Conservation (phyloP, 1,284 basidiomycete genomes). For the Fomitopsis palustris region DNA sequence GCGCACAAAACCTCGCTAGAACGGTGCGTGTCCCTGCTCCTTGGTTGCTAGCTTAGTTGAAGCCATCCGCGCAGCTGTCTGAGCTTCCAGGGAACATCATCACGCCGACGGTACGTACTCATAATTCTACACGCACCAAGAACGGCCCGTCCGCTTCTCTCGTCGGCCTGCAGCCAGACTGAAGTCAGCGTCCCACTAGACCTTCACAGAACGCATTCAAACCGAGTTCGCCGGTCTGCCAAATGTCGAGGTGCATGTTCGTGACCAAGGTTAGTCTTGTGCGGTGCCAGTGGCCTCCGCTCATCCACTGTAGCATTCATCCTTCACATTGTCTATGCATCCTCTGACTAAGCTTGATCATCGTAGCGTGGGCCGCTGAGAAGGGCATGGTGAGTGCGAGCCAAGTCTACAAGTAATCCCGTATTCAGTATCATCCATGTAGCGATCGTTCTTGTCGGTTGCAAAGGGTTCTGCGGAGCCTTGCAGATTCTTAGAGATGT, state of each 20-base stretch:
- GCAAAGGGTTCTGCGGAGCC: constrained; percentile 82
- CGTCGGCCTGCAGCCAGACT: neutral
- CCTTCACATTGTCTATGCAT: neutral
- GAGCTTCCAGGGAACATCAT: constrained; percentile 84
- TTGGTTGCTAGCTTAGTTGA: neutral
- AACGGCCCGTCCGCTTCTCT: neutral
- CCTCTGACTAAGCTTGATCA: neutral
- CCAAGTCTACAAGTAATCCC: neutral
- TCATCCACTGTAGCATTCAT: neutral
- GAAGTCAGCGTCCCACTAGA: constrained; percentile 29
- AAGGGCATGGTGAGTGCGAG: constrained; percentile 68
- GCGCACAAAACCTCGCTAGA: constrained; percentile 82
- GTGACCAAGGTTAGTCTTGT: constrained; percentile 59
- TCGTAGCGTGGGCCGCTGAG: constrained; percentile 70
- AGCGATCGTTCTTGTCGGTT: constrained; percentile 87
- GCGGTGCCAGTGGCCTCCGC: neutral
- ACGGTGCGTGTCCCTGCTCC: constrained; percentile 38
- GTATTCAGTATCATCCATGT: neutral
- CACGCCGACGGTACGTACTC: constrained; percentile 57
- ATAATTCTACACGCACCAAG: constrained; percentile 23
- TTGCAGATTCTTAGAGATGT: constrained; percentile 87
- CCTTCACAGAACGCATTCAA: constrained; percentile 70
- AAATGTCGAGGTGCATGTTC: constrained; percentile 70
- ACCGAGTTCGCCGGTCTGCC: constrained; percentile 65
- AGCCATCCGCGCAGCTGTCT: constrained; percentile 49